Percentiles rank a stretch among this genome's conserved stretches.
Evolutionary conservation across 2,329 filamentous ascomycete species (phyloP).

Genomic region (Ophiocordyceps camponoti-rufipedis): DNA sequence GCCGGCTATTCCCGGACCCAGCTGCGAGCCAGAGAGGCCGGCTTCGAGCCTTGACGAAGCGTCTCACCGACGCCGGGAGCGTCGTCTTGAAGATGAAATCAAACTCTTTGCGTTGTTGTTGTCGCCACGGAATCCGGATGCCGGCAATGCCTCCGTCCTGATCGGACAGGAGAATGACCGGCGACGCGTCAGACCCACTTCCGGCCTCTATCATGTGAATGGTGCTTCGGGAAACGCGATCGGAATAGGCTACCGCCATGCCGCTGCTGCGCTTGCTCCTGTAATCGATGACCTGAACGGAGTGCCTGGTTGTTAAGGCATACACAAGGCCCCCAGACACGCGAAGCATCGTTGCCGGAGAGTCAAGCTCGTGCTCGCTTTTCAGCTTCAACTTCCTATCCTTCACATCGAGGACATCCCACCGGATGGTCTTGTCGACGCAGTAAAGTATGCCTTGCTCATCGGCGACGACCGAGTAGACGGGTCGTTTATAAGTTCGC

Average conservation of each 20-base stretch:
- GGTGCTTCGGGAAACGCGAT: conserved; percentile 23
- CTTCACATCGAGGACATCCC: conserved; percentile 31
- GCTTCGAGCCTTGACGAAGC: conserved; percentile 32
- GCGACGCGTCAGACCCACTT: conserved; percentile 6
- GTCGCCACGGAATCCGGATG: conserved; percentile 28
- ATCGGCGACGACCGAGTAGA: conserved; percentile 38
- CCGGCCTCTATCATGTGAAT: conserved; percentile 22
- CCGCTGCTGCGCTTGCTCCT: conserved; percentile 9
- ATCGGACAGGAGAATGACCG: conserved; percentile 27
- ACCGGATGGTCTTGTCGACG: conserved; percentile 32
- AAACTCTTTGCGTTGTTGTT: conserved; percentile 19
- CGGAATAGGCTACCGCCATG: conserved; percentile 24
- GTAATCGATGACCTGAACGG: conserved; percentile 35
- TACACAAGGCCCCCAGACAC: conserved; percentile 28
- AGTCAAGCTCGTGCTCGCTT: conserved; percentile 30
- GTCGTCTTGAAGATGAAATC: conserved; percentile 34
- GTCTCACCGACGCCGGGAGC: conserved; percentile 36
- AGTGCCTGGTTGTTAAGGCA: conserved; percentile 34
- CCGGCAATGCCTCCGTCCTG: conserved; percentile 27
- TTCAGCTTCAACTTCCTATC: conserved; percentile 31
- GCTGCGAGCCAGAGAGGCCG: conserved; percentile 31
- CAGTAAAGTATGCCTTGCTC: conserved; percentile 38
- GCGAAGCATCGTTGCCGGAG: conserved; percentile 29
- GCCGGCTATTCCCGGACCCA: conserved; percentile 1
- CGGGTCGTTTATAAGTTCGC: conserved; percentile 24